Base-by-base conservation (phyloP, 1,284 basidiomycete species). In the Termitomyces sp. region DNA sequence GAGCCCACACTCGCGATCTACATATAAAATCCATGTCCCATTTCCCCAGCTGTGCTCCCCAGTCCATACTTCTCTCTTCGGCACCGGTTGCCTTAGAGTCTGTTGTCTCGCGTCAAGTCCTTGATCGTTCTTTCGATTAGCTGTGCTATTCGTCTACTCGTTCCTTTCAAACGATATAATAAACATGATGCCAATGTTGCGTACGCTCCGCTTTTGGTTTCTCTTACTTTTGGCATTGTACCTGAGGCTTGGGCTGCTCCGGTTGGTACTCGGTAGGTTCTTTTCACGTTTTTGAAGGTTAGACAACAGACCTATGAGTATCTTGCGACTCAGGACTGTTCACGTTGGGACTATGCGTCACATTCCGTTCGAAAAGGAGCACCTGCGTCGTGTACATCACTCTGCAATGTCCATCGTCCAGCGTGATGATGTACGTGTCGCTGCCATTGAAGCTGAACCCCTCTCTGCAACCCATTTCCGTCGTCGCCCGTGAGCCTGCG, bases 31-130 rank as follows among this genome's bases (percentile, higher is more conserved):
- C 21, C 7, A 4, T 24, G 21, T 43, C 17, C 7, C 49, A 38
- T 34, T 43, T 55, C 59, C 34, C 33, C 45, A 61, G 60, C 58
- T 59, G 60, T 59, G 58, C 59, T 61, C 57, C 52, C 33, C 50
- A 50, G 47, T 56, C 54, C 49, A 33, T 24, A 10, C 45, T 47
- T 44, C 44, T 21, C 56, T 61, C 58, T 59, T 46, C 48, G 60
- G 60, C 56, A 59, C 60, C 58, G 60, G 60, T 58, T 59, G 54
- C 60, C 60, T 50, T 33, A 57, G 60, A 59, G 54, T 58, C 55
- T 28, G 33, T 55, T 4, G 26, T 19, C 9, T 55, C 47, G 46
- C 41, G n/a, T 49, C 26, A 50, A 38, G 36, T 33, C 30, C n/a
- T 30, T n/a, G 46, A 53, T 51, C 42, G 40, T 55, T 54, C 38